Evolutionary conservation across 495 filamentous ascomycete genomes (phyloP), one percentile per base, ranked within the genome.

Genomic region (Penicillium turbatum): DNA sequence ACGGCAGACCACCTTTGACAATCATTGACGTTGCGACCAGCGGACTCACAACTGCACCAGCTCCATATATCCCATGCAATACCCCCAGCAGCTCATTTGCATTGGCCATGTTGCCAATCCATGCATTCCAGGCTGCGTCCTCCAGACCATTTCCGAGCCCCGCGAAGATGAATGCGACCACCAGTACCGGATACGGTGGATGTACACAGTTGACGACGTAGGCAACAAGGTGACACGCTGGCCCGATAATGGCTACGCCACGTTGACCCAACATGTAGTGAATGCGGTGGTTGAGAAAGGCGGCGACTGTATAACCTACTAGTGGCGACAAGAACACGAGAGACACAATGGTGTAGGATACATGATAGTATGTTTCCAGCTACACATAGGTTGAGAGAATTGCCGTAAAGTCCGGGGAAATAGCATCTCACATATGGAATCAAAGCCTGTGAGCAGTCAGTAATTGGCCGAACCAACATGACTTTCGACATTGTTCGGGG

Each of bases 201-300:
- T 85, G 83, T 0, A 79, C 30, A 35, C 73, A 71, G 57, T 83
- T 80, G 61, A 87, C 69, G 34, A 82, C 66, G 57, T 83, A 85
- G 24, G 87, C 79, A 12, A 87, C 60, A 5, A 92, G 56, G 51
- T 87, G 85, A 65, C 79, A 86, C 1, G 66, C 47, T 0, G 89
- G 86, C 1, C 72, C 82, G 13, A 92, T 68, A 40, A 87, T 49
- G 29, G 88, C 88, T 2, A 92, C 79, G 11, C 90, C 90, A 0
- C 83, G 82, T 41, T 90, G 89, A 13, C 90, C 90, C 47, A 86
- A 70, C 27, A 67, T 66, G 40, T 72, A 59, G 64, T 86, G 82
- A 48, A 86, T 71, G 3, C 63, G 59, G 57, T 83, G 81, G 58
- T 83, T 83, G n/a, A 82, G 67, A 5, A 83, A 63, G 0, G 83